Conservation (phyloP, 208 protist species). For the Novymonas esmeraldas region DNA sequence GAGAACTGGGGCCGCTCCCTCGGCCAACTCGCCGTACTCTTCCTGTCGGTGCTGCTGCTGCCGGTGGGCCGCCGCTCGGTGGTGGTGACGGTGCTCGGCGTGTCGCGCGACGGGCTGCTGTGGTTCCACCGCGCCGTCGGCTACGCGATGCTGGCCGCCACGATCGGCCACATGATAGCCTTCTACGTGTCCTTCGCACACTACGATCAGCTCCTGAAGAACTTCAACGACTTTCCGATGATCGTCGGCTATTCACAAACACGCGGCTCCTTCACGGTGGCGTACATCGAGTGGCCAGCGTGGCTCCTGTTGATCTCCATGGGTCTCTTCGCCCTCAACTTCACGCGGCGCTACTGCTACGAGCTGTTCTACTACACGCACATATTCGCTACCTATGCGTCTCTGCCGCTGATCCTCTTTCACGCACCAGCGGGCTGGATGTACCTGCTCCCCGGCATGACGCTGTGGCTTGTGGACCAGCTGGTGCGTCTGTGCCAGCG, state of each 20-base stretch:
- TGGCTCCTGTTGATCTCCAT: conserved; percentile 50
- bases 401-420: conserved; percentile 49
- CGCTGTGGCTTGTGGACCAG: conserved; percentile 56
- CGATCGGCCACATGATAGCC: conserved; percentile 34
- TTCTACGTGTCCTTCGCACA: conserved; percentile 32
- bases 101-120: conserved; percentile 57
- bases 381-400: conserved; percentile 46
- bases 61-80: conserved; percentile 56
- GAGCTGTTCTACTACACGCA: conserved; percentile 80
- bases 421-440: conserved; percentile 60
- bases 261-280: conserved; percentile 41
- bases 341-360: conserved; percentile 51
- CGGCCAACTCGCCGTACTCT: conserved; percentile 60
- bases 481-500: conserved; percentile 48
- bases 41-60: conserved; percentile 63
- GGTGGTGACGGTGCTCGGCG: conserved; percentile 46
- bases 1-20: conserved; percentile 50
- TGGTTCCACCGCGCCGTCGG: conserved; percentile 59
- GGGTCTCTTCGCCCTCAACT: conserved; percentile 45
- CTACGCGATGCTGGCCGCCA: conserved; percentile 34
- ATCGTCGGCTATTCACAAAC: conserved; percentile 14
- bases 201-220: conserved; percentile 16
- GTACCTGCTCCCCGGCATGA: conserved; percentile 61
- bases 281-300: conserved; percentile 36
- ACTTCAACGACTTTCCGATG: conserved; percentile 30